phyloP scores from a whole-genome alignment of 1,139 yeast species.

The Debaryomyces singareniensis region DNA sequence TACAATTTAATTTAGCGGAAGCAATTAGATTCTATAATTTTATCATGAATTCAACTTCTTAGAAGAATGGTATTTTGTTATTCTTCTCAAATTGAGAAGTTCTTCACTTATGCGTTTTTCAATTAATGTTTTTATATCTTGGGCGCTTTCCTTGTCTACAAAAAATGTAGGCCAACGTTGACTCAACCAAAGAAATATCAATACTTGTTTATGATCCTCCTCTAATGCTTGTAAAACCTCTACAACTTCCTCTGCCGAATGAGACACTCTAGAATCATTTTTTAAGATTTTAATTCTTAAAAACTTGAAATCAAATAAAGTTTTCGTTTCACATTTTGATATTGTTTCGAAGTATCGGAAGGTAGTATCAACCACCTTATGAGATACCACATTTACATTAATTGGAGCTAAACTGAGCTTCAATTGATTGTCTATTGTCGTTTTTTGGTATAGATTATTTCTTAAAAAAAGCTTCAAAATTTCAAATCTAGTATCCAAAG shows the following conservation, averaged over 20 bases:
- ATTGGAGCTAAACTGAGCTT: constrained; percentile 58
- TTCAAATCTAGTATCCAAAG: constrained; percentile 36
- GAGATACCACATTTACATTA: constrained; percentile 19
- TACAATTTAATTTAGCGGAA: too few relatives aligned
- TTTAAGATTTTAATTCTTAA: constrained; percentile 23
- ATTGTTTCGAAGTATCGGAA: constrained; percentile 32
- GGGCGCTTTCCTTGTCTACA: constrained; percentile 70
- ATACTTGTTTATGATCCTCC: constrained; percentile 59
- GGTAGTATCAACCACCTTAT: constrained; percentile 19
- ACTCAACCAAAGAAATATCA: constrained; percentile 77
- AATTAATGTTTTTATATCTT: constrained; percentile 56
- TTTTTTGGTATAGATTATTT: constrained; percentile 17
- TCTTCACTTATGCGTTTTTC: constrained; percentile 65
- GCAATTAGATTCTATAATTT: too few relatives aligned
- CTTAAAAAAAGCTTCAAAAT: constrained; percentile 42
- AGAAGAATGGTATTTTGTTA: too few relatives aligned
- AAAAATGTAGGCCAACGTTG: constrained; percentile 82
- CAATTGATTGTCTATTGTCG: constrained; percentile 48
- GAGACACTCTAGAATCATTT: constrained; percentile 14
- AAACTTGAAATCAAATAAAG: constrained; percentile 39
- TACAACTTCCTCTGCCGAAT: constrained; percentile 19
- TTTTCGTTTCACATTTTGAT: constrained; percentile 29
- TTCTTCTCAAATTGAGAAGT: constrained; percentile 34
- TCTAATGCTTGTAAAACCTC: constrained; percentile 51
- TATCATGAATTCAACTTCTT: too few relatives aligned